A percentile compares a stretch with the other conserved stretches of the same genome.
phyloP scores from a whole-genome alignment of 768 basidiomycete species.

The Rickenella mellea region DNA sequence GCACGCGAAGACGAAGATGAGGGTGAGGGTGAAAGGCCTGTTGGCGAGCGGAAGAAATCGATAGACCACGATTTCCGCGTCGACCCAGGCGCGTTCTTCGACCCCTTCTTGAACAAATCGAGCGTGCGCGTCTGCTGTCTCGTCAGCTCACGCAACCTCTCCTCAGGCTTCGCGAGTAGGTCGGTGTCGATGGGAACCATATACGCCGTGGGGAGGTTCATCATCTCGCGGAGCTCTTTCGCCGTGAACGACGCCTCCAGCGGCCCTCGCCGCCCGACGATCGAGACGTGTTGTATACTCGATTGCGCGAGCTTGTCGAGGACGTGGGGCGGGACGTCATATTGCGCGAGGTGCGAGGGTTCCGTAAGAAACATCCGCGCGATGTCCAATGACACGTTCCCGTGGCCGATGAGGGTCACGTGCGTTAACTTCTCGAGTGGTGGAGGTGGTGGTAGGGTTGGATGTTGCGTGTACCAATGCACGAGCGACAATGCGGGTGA shows the following conservation, averaged over 20 bases:
- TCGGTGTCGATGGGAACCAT: conserved; percentile 52
- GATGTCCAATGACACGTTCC: conserved; percentile 90
- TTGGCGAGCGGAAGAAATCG: conserved; percentile 73
- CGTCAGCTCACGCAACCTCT: conserved; percentile 27
- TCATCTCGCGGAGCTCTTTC: conserved; percentile 87
- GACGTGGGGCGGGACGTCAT: conserved; percentile 73
- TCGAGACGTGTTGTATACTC: conserved; percentile 64
- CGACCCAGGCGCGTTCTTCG: conserved; percentile 36
- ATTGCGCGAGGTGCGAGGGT: conserved; percentile 47
- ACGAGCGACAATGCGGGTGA: conserved; percentile 77
- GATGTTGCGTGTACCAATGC: conserved; percentile 95
- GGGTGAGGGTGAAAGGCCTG: conserved; percentile 26
- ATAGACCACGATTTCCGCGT: conserved; percentile 69
- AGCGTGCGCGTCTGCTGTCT: conserved; percentile 61
- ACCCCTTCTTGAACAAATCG: conserved; percentile 58
- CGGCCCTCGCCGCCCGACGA: conserved; percentile 81
- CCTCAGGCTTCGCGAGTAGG: conserved; percentile 25
- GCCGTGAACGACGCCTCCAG: conserved; percentile 84
- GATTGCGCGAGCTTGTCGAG: conserved; percentile 57
- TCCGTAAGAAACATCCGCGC: conserved; percentile 82
- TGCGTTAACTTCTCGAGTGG: conserved; percentile 57
- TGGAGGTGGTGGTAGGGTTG: conserved; percentile 51
- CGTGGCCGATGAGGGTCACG: conserved; percentile 84
- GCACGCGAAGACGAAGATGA: conserved; percentile 15
- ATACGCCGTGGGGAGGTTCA: conserved; percentile 48